Conservation (phyloP, 306 rosid species). For the Neltuma alba region DNA sequence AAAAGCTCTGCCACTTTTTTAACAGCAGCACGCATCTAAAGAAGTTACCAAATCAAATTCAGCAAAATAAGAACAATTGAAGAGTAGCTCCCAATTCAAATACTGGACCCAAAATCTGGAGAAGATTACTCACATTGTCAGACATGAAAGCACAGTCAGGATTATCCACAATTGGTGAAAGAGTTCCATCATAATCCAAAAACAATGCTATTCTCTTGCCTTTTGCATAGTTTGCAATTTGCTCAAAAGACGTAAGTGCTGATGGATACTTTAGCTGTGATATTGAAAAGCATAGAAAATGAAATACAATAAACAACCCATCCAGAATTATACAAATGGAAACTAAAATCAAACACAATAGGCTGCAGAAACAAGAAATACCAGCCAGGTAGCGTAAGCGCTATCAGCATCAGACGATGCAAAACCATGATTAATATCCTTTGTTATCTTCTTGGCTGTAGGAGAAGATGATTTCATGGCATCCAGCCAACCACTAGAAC, state of each 20-base stretch:
- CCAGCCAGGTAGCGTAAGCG: conserved; percentile 82
- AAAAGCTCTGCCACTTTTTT: conserved; percentile 77
- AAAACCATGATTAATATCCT: conserved; percentile 57
- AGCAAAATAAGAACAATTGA: conserved; percentile 25
- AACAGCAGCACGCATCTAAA: conserved; percentile 86
- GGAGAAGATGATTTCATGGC: conserved; percentile 99
- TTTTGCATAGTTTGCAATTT: conserved; percentile 71
- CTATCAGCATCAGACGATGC: conserved; percentile 59
- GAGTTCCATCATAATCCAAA: conserved; percentile 97
- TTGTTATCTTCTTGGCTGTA: conserved; percentile 67
- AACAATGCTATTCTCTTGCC: conserved; percentile 90
- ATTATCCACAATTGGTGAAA: conserved; percentile 95
- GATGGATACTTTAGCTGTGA: conserved; percentile 88
- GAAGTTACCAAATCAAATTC: conserved; percentile 30
- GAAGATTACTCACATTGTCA: conserved; percentile 61
- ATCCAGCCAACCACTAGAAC: conserved; percentile 79
- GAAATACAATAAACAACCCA: conserved; percentile 37
- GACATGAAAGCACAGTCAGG: conserved; percentile 97
- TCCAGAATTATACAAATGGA: neutral
- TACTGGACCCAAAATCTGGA: neutral
- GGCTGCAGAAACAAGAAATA: conserved; percentile 40
- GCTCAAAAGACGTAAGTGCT: conserved; percentile 78
- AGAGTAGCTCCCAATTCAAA: neutral
- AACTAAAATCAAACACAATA: conserved; percentile 15
- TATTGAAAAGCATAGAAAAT: conserved; percentile 24